Conservation (phyloP, 352 stramenopile species). For the Phytophthora niederhauseri region DNA sequence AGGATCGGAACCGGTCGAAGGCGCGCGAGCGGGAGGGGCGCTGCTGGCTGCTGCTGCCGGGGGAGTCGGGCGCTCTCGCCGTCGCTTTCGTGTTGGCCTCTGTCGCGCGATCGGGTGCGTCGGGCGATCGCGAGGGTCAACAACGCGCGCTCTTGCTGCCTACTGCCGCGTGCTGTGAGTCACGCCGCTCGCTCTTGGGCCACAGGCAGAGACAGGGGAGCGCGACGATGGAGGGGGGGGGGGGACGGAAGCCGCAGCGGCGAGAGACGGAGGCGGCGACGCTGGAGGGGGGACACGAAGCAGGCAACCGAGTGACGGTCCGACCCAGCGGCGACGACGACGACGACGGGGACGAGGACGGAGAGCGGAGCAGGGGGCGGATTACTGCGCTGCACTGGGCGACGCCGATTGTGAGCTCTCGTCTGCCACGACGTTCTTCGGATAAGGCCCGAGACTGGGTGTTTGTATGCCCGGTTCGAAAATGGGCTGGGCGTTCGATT, state of each 20-base stretch:
- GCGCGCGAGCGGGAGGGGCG: constrained; percentile 23
- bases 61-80: background rate
- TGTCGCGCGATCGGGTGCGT: constrained; percentile 3
- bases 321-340: background rate
- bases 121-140: background rate
- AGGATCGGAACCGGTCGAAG: constrained; percentile 40
- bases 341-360: no score
- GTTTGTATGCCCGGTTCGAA: background rate
- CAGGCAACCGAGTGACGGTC: background rate
- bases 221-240: background rate
- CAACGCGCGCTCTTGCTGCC: background rate
- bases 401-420: background rate
- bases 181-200: background rate
- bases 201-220: background rate
- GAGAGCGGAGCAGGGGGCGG: background rate
- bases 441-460: background rate
- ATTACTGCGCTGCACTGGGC: background rate
- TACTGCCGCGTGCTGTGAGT: background rate
- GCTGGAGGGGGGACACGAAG: background rate
- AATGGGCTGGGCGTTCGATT: background rate
- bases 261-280: no score
- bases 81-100: constrained; percentile 34
- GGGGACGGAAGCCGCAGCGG: no score
- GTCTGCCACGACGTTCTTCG: background rate
- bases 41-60: constrained; percentile 23